Evolutionary conservation across 495 filamentous ascomycete genomes (phyloP).

Genomic region (Parachaetomium inaequale): DNA sequence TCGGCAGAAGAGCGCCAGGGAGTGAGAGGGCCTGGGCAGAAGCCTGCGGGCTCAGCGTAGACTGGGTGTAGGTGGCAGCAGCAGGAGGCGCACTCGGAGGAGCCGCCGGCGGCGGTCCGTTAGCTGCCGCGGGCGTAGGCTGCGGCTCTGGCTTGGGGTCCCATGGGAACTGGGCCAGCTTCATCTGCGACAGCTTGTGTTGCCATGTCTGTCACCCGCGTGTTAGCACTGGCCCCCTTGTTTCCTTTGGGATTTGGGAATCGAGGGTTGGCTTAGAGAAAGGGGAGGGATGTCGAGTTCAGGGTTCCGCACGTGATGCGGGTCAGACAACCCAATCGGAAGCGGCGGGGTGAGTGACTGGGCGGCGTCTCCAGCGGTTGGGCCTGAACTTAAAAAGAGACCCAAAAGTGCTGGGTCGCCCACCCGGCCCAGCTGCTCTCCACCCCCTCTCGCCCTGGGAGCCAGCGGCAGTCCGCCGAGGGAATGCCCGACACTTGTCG

Average conservation of each 20-base stretch:
- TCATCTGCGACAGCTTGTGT: constrained; percentile 73
- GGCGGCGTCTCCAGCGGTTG: constrained; percentile 19
- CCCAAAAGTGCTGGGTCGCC: constrained; percentile 56
- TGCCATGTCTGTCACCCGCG: constrained; percentile 76
- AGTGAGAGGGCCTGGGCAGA: constrained; percentile 41
- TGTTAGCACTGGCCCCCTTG: constrained; percentile 2
- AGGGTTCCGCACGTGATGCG: constrained; percentile 30
- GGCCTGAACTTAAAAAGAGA: constrained; percentile 41
- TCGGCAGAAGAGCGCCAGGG: constrained; percentile 31
- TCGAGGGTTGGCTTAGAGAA: constrained; percentile 6
- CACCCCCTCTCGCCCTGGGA: constrained; percentile 32
- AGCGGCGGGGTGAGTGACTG: constrained; percentile 20
- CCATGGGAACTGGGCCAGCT: constrained; percentile 90
- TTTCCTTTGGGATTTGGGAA: background rate
- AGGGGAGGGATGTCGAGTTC: background rate
- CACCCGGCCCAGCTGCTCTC: constrained; percentile 42
- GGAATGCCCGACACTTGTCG: constrained; percentile 22
- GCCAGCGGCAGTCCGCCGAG: constrained; percentile 13
- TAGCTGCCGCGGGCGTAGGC: constrained; percentile 36
- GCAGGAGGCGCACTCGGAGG: constrained; percentile 29
- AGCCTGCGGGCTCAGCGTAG: constrained; percentile 36
- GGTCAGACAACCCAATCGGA: constrained; percentile 28
- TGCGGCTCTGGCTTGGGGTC: constrained; percentile 66
- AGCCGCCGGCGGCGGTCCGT: constrained; percentile 38
- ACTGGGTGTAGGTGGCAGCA: constrained; percentile 36